Base-by-base conservation (phyloP, 1,139 yeast genomes). In the Eremothecium coryli region DNA sequence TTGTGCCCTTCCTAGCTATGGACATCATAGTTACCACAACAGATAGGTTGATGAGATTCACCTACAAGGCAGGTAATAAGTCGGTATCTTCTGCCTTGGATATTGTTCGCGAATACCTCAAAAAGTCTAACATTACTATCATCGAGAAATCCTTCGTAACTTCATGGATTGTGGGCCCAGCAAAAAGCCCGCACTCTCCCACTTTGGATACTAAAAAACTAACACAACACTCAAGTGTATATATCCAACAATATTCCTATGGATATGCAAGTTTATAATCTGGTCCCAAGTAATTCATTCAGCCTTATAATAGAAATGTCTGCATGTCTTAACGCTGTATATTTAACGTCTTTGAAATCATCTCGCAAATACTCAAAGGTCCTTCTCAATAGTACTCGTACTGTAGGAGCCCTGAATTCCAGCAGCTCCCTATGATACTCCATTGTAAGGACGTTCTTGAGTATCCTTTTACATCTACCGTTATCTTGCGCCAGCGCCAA, bases 391-490 rank as follows among this genome's bases (percentile, higher is more conserved):
- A 16, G 18, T 21, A 16, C 22, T 8, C 31, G 23, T 9, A 17
- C 10, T n/a, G 17, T 26, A 13, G 24, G 13, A 8, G 26, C 22
- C 12, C 24, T 18, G 18, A 18, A 18, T 13, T 35, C 35, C 11
- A 33, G 23, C 7, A 25, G 32, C 12, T 30, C 31, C 30, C 48
- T 50, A 26, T 50, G 46, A 37, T 40, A 50, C 29, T 53, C 56
- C 23, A 48, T 32, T 2, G 56, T 45, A 11, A 54, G 31, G 12
- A 54, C 18, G 33, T 54, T 55, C 33, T 52, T 54, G 13, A 54
- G 24, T 5, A 55, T 43, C 25, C 43, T 47, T 13, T 43, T 43
- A 26, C 54, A 50, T 11, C 31, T 26, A 16, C 18, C 10, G 20
- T 45, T 42, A 16, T 48, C 52, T 16, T 36, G 34, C 17, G 38